Conservation (phyloP, 345 rosid species). For the Pistacia vera region DNA sequence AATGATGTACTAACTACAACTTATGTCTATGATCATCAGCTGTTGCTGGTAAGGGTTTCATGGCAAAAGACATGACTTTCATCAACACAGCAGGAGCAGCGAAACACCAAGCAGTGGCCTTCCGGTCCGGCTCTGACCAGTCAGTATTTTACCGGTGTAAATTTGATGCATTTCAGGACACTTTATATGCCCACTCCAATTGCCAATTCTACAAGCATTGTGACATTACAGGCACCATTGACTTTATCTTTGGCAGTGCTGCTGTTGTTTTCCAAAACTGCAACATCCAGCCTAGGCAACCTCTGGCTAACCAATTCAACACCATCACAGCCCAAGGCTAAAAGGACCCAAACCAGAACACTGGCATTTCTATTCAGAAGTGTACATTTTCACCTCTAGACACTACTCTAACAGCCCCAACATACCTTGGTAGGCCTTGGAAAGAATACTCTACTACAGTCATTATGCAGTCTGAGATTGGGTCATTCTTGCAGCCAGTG, state of each 20-base stretch:
- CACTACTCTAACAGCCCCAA: slow-evolving; percentile 41
- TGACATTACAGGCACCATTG: slow-evolving; percentile 74
- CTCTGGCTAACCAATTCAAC: slow-evolving; percentile 61
- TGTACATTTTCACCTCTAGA: slow-evolving; percentile 38
- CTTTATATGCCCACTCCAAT: slow-evolving; percentile 79
- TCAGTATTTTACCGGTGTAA: slow-evolving; percentile 60
- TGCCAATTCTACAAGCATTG: slow-evolving; percentile 85
- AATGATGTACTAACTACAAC: not conserved
- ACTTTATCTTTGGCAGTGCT: slow-evolving; percentile 86
- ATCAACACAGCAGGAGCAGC: slow-evolving; percentile 77
- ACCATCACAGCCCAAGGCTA: slow-evolving; percentile 91
- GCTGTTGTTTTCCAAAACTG: slow-evolving; percentile 72
- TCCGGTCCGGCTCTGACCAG: slow-evolving; percentile 69
- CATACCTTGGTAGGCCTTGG: slow-evolving; percentile 92
- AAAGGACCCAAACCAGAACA: slow-evolving; percentile 64
- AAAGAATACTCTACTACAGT: slow-evolving; percentile 69
- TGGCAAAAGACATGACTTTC: slow-evolving; percentile 58
- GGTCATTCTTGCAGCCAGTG: slow-evolving; percentile 37
- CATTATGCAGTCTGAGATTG: slow-evolving; percentile 71
- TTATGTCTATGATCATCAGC: slow-evolving; percentile 44
- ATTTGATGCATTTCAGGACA: slow-evolving; percentile 75
- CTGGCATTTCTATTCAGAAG: slow-evolving; percentile 71
- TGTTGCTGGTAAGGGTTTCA: slow-evolving; percentile 64
- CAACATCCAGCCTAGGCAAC: slow-evolving; percentile 72
- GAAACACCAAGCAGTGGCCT: slow-evolving; percentile 85